Base-by-base conservation (phyloP, 768 basidiomycete genomes). In the Leucocoprinus sp. region DNA sequence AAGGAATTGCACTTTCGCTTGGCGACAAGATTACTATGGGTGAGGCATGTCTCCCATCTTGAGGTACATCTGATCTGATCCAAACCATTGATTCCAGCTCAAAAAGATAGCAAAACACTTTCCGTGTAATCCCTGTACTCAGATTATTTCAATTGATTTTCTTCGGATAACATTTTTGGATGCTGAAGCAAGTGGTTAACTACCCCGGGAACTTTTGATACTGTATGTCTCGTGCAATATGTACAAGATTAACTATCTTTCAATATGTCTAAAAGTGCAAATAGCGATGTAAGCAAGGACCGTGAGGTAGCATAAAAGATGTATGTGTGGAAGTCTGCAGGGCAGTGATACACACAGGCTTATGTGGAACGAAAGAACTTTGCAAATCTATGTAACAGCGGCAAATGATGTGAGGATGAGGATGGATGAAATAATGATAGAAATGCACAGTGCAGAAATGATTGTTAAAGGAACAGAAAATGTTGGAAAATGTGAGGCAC, bases 1-100 rank as follows among this genome's bases (percentile, higher is more conserved):
- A 98, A 62, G 95, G 95, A 43, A 97, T 98, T 50, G 95, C 95
- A 1, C 70, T 97, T 50, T 90, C 88, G 14, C 64, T 99, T 51
- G 95, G 91, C n/a, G 92, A 93, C 64, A 74, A 82, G 57, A 91
- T 92, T 57, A 90, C 75, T 37, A 75, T 76, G 72, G 69, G 75
- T 75, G 46, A 43, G 66, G 22, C 39, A 8, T 11, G 21, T n/a
- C 15, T 36, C 34, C 26, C 19, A n/a, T 28, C 9, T 14, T 19
- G 17, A 31, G 15, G 8, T 5, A 23, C 12, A 34, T 23, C 35
- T 48, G 18, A 9, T 7, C 18, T 19, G 12, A 12, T 26, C 37
- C 34, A 9, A 31, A 47, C 24, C 15, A 36, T 29, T 29, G 43
- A 4, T 31, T 31, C 18, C 43, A 70, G 69, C 67, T 37, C 68